Base-by-base conservation (phyloP, 2,329 filamentous ascomycete genomes). In the Claviceps paspali region DNA sequence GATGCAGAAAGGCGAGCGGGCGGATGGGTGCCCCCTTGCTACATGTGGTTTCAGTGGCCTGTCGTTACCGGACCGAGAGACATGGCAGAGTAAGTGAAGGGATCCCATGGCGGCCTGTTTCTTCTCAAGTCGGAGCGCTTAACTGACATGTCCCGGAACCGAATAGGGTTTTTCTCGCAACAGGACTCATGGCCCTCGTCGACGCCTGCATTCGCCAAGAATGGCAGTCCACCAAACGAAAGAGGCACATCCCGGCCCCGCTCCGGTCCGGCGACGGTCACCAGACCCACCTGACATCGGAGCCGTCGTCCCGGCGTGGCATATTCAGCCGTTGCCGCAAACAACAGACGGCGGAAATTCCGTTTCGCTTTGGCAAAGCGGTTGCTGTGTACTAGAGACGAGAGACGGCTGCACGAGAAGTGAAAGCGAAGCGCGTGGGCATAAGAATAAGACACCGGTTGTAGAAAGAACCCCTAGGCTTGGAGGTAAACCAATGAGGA, bases 1-100 rank as follows among this genome's bases (percentile, higher is more conserved):
- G 62, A 67, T 8, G 78, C 77, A 44, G 87, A 96, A 51, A 70
- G 78, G 47, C 66, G 65, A 34, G 83, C 82, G 45, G 87, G 87
- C 35, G 84, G 83, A 39, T 96, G 88, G 86, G 70, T 96, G 18
- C 82, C 85, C 38, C 86, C 85, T 5, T 92, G 82, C 54, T 83
- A 82, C 49, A 79, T 96, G 76, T 87, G 84, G 76, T 84, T 96
- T 54, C 84, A 94, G 55, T 62, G 73, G 41, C 67, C 65, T 12
- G 68, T 91, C 41, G 67, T 91, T 46, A 64, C 70, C 23, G 76
- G 73, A 47, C 64, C 74, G 53, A 81, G 80, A 35, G 87, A 94
- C 54, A 75, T 92, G 51, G 83, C 85, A 43, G 87, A 95, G 85
- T 92, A 75, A 63, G 68, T 66, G 28, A 19, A n/a, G n/a, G n/a